Base-by-base conservation (phyloP, 2,329 filamentous ascomycete genomes). In the Rhinocladiella mackenziei region DNA sequence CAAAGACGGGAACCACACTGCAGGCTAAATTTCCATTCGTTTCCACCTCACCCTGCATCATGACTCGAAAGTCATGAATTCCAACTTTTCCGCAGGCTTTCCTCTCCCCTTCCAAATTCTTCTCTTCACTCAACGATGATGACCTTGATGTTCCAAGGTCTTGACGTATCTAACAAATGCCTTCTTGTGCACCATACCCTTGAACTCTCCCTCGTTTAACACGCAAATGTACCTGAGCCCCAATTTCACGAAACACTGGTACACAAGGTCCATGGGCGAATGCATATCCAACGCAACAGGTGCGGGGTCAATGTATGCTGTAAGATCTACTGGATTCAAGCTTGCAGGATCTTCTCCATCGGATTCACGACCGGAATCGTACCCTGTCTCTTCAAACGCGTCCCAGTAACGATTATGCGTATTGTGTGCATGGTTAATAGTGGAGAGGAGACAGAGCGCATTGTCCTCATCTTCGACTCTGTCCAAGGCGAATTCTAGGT, bases 121-220 rank as follows among this genome's bases (percentile, higher is more conserved):
- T n/a, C n/a, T n/a, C 29, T 9, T 14, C 28, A 5, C 15, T 46
- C 44, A 37, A 10, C n/a, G 42, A 25, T n/a, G 17, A 38, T 30
- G 15, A 28, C 19, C 23, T 7, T 17, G 13, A 17, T 83, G 75
- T 60, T 92, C 86, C 33, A 89, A 69, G 60, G 94, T 84, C 56
- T 89, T 87, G 66, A 94, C 84, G 62, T 94, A 96, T 65, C 87
- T 89, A 48, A 95, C 91, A 70, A 98, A 97, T 3, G 81, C 83
- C 72, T 98, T 98, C 72, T 97, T 97, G 66, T 98, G 92, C 38
- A 94, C 88, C 74, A 98, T 78, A 51, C 92, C 92, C 2, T 85
- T 86, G 66, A 87, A 98, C 50, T 80, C 80, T 17, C 92, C 92
- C 54, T 95, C 82, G 43, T 78, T 78, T 18, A 92, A 70, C 3